Conservation (phyloP, 2,329 filamentous ascomycete species). For the Stachybotrys chlorohalonatus region DNA sequence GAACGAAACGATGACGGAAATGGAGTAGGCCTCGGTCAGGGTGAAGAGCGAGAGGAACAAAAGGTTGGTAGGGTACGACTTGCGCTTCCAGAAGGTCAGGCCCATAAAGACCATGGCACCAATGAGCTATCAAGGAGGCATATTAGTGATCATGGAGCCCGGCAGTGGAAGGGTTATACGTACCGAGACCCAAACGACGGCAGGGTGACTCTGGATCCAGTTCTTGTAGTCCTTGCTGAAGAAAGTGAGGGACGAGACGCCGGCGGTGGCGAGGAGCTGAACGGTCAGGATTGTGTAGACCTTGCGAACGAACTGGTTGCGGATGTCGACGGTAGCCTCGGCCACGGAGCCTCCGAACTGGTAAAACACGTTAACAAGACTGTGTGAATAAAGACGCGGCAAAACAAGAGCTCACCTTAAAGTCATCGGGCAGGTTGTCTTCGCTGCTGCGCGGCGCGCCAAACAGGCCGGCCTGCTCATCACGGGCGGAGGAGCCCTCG, state of each 20-base stretch:
- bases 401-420: conserved; percentile 55
- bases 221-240: conserved; percentile 67
- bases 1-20: conserved; percentile 87
- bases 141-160: conserved; percentile 8
- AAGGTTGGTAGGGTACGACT: conserved; percentile 90
- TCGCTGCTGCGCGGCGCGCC: conserved; percentile 66
- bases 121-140: conserved; percentile 44
- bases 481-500: conserved; percentile 44
- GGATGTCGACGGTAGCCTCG: conserved; percentile 89
- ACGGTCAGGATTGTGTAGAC: conserved; percentile 97
- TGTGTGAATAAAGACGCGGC: too few species aligned
- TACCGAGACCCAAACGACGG: conserved; percentile 77
- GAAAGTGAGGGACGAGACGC: conserved; percentile 77
- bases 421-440: conserved; percentile 92
- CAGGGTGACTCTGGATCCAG: conserved; percentile 81
- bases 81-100: conserved; percentile 90
- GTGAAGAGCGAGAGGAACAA: conserved; percentile 90
- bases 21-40: conserved; percentile 82
- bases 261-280: conserved; percentile 78
- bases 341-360: conserved; percentile 88
- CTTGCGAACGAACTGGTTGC: conserved; percentile 94
- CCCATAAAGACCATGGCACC: conserved; percentile 77
- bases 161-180: conserved; percentile 13
- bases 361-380: not conserved
- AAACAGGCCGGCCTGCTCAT: conserved; percentile 45